phyloP scores from a whole-genome alignment of 345 rosid species.

The Eucalyptus polybractea region DNA sequence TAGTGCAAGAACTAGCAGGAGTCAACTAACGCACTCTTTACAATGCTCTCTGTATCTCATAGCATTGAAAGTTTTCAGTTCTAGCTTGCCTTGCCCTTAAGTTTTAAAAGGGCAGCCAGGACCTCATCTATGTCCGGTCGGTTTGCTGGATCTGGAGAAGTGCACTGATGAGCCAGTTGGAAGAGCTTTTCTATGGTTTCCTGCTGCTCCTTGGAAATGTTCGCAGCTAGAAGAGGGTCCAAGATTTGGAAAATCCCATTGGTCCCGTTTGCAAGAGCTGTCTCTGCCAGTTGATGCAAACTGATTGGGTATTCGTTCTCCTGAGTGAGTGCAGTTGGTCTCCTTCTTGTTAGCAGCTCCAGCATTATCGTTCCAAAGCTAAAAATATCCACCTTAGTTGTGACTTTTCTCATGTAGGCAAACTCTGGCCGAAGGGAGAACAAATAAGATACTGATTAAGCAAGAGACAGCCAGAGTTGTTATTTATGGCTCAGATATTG shows the following conservation, averaged over 20 bases:
- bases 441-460: not conserved
- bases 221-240: slow-evolving; percentile 21
- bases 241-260: slow-evolving; percentile 23
- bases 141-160: slow-evolving; percentile 50
- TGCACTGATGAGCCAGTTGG: slow-evolving; percentile 49
- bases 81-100: not conserved
- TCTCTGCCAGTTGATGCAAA: slow-evolving; percentile 41
- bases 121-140: slow-evolving; percentile 55
- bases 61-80: not conserved
- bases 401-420: slow-evolving; percentile 69
- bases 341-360: slow-evolving; percentile 57
- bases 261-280: slow-evolving; percentile 23
- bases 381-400: slow-evolving; percentile 76
- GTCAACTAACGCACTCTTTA: not conserved
- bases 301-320: slow-evolving; percentile 35
- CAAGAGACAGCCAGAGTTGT: not conserved
- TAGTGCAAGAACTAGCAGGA: not conserved
- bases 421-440: slow-evolving; percentile 33
- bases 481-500: not conserved
- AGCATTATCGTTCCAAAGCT: slow-evolving; percentile 69
- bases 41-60: not conserved
- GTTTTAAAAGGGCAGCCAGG: slow-evolving; percentile 30
- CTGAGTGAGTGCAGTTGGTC: slow-evolving; percentile 56
- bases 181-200: slow-evolving; percentile 16
- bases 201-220: slow-evolving; percentile 3